Evolutionary conservation across 106 monocot genomes (phyloP), one percentile per base, ranked within the genome.

Genomic region (Dendrobium huoshanense): DNA sequence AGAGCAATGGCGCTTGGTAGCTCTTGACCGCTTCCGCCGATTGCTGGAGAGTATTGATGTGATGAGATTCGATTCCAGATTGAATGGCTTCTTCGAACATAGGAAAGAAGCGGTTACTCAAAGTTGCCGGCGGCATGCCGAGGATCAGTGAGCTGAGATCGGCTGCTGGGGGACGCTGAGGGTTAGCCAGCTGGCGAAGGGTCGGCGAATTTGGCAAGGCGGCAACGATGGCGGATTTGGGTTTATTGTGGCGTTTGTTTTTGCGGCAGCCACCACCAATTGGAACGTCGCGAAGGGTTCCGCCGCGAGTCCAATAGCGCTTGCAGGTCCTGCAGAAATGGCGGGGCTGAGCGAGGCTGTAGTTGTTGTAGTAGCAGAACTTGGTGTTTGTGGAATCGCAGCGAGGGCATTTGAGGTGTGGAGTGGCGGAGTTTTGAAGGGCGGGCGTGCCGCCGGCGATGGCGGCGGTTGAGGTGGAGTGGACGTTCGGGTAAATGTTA

Each of bases 331-430:
- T 83, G 83, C 83, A 83, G 83, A 83, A 83, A 78, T 83, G 77
- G 16, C 73, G 84, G 61, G 82, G 86, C 56, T 83, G 86, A 31
- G 86, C 82, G 44, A 86, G 82, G 82, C 82, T 86, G 82, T 86
- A 86, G 82, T 86, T 86, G 79, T 86, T 86, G 82, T 86, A 86
- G 86, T 86, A 86, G 82, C 82, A 86, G 82, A 86, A 86, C 77
- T 86, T 86, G 80, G 86, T 86, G 86, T 86, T 86, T 75, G 86
- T 42, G 56, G 86, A 86, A 64, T 86, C 82, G 77, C 86, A 74
- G 0, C 73, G 80, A 11, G 80, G 80, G 80, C 73, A 74, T 2
- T 67, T 27, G 58, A 58, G 27, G 3, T n/a, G 58, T n/a, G 17
- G 18, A 4, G 58, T 1, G n/a, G 17, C 18, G 4, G 17, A 58